These are phyloP conservation scores for Blastomyces parvus DNA, from an alignment of 2,329 filamentous ascomycete species.

Conservation along the genomic window DNA sequence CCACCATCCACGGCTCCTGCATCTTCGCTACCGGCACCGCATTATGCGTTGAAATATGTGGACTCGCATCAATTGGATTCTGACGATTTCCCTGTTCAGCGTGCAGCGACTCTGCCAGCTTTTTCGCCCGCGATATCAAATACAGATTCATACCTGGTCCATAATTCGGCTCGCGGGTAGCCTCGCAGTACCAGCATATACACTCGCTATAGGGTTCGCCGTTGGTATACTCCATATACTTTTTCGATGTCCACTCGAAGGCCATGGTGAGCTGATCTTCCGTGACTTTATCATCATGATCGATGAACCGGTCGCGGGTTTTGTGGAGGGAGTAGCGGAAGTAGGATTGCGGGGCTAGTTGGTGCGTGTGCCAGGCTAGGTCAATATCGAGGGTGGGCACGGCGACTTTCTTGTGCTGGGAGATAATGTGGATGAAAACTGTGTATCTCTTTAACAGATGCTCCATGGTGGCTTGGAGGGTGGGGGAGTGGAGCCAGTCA, in stretches of 20 bases:
- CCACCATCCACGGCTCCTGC: neutral
- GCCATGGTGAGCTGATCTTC: constrained; percentile 53
- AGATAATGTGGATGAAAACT: constrained; percentile 38
- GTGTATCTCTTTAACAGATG: constrained; percentile 50
- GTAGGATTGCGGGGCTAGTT: constrained; percentile 57
- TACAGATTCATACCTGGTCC: constrained; percentile 30
- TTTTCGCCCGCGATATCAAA: constrained; percentile 45
- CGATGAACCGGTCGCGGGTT: constrained; percentile 51
- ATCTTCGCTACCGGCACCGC: constrained; percentile 41
- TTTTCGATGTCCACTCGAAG: constrained; percentile 64
- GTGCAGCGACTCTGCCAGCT: constrained; percentile 40
- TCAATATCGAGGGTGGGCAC: constrained; percentile 35
- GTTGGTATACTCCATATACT: constrained; percentile 56
- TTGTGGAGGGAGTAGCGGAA: constrained; percentile 45
- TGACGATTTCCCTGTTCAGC: constrained; percentile 36
- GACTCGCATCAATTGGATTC: constrained; percentile 43
- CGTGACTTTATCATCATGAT: constrained; percentile 78
- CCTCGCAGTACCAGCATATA: constrained; percentile 77
- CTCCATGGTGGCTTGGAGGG: constrained; percentile 52
- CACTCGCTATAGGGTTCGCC: constrained; percentile 64
- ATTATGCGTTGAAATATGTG: constrained; percentile 67
- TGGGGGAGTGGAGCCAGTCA: constrained; percentile 68
- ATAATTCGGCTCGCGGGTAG: constrained; percentile 50
- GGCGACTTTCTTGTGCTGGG: constrained; percentile 26
- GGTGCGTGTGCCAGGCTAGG: constrained; percentile 57